A percentile compares a stretch with the other conserved stretches of the same genome.
Evolutionary conservation across 129 eudicot species (phyloP).

Genomic region (Helianthus annuus): HanXRQr2.0-SUNRISE NC_035440.2:41268375-41268874

Average conservation of each 20-base stretch:
- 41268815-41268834: too few species aligned
- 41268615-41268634: slow-evolving; percentile 34
- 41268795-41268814: too few species aligned
- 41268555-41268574: slow-evolving; percentile 38
- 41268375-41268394: too few species aligned
- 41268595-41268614: slow-evolving; percentile 37
- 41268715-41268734: slow-evolving; percentile 20
- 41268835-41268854: too few species aligned
- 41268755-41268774: too few species aligned
- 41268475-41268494: neutral
- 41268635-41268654: slow-evolving; percentile 1
- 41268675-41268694: slow-evolving; percentile 22
- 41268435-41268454: too few species aligned
- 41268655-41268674: slow-evolving; percentile 10
- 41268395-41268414: too few species aligned
- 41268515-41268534: slow-evolving; percentile 39
- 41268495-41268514: slow-evolving; percentile 27
- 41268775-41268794: too few species aligned
- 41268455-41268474: too few species aligned
- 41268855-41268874: too few species aligned
- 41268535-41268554: slow-evolving; percentile 28
- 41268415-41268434: too few species aligned
- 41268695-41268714: slow-evolving; percentile 3
- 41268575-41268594: slow-evolving; percentile 35
- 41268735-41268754: neutral